Evolutionary conservation across 768 basidiomycete genomes (phyloP), one percentile per base, ranked within the genome.

Genomic region (Tylopilus plumbeoviolaceoides): DNA sequence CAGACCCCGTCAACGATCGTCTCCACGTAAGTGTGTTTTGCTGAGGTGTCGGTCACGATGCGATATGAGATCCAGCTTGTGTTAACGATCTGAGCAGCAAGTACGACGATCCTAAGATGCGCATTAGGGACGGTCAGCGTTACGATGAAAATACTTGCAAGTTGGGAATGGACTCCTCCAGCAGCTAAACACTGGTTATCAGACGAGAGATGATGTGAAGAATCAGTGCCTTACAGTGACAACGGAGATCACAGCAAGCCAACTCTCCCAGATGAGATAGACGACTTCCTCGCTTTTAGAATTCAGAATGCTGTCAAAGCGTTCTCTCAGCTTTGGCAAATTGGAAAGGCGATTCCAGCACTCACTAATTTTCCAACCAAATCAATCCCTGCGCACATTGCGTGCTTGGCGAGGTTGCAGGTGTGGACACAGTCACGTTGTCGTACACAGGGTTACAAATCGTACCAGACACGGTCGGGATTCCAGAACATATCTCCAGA

Each of bases 91-190:
- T 80, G 79, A 5, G 76, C 78, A 20, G 68, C 69, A 10, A 82
- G 53, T 2, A 74, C 72, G 30, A 79, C 58, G 23, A 64, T 51
- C 14, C 66, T 63, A 41, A 25, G 36, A 30, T 20, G n/a, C 23
- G 43, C 5, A 8, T 56, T n/a, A 57, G 50, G 45, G 7, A 47
- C 5, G n/a, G 20, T 42, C 7, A 4, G 7, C 23, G 18, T 12
- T 4, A 35, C 20, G 3, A 8, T 4, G 20, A 30, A 36, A 9
- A 28, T 33, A 39, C 77, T 3, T 71, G 73, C 39, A 82, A 67
- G 57, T 80, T 78, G 7, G 81, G 80, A 35, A 78, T 70, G 1
- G 78, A 79, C 59, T 81, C 79, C 48, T 72, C 74, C 44, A 80
- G 51, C 40, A 82, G 68, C 80, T 82, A 48, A 35, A 1, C 28